Evolutionary conservation across 768 basidiomycete species (phyloP).

Genomic region (Serendipita sp.): DNA sequence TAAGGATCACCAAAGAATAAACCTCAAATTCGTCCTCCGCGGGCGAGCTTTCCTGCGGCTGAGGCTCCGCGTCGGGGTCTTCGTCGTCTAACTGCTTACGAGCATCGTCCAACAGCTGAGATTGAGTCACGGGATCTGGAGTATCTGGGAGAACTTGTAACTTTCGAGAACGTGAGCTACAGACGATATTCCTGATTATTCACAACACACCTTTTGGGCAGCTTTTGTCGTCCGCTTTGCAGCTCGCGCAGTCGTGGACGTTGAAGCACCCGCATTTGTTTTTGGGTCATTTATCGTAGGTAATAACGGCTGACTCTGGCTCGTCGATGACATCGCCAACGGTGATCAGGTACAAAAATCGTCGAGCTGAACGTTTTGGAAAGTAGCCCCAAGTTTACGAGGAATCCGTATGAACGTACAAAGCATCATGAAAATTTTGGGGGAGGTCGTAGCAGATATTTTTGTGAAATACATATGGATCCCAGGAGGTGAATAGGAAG

Average conservation of each 20-base stretch:
- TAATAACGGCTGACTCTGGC: background rate
- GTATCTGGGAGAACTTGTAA: conserved; percentile 81
- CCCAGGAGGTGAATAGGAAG: background rate
- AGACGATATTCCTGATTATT: background rate
- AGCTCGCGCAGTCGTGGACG: background rate
- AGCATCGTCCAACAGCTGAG: conserved; percentile 30
- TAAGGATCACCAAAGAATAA: conserved; percentile 13
- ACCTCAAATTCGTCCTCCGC: conserved; percentile 42
- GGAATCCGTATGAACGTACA: background rate
- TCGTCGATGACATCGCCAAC: background rate
- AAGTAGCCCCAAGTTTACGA: no score
- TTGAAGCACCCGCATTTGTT: background rate
- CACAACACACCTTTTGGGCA: background rate
- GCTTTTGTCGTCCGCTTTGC: background rate
- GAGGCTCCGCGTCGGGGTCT: conserved; percentile 55
- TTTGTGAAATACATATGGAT: background rate
- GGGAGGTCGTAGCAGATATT: background rate
- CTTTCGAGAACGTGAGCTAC: conserved; percentile 32
- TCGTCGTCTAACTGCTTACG: conserved; percentile 40
- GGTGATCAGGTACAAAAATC: background rate
- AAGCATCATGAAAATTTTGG: background rate
- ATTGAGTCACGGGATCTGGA: conserved; percentile 34
- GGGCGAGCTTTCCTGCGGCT: conserved; percentile 38
- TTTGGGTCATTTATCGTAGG: background rate
- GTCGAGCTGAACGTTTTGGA: background rate